Percentiles rank a stretch among this genome's conserved stretches.
phyloP scores from a whole-genome alignment of 305 asterid genomes.

The Solanum hybrid region DNA sequence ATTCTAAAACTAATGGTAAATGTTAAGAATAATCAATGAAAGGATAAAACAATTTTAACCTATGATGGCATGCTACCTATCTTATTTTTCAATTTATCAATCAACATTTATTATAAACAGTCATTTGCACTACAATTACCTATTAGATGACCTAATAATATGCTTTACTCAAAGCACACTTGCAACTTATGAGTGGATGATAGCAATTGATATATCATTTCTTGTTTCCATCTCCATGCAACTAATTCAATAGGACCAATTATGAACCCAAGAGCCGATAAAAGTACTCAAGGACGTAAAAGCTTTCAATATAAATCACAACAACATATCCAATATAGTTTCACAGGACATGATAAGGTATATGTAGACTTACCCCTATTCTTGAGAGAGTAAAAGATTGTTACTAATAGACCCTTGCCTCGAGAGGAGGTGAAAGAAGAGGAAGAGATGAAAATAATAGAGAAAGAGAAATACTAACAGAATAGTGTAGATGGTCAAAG shows the following conservation, averaged over 20 bases:
- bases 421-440: background rate
- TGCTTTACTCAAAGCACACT: background rate
- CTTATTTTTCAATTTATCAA: background rate
- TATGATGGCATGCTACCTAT: background rate
- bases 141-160: background rate
- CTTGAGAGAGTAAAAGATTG: fast-evolving
- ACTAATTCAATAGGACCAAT: background rate
- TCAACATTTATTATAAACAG: background rate
- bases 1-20: background rate
- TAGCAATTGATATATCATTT: too few species aligned
- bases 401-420: background rate
- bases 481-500: background rate
- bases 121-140: background rate
- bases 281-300: background rate
- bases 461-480: background rate
- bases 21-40: background rate
- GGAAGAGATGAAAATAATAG: background rate
- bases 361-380: background rate
- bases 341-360: background rate
- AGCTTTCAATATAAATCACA: background rate
- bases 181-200: background rate
- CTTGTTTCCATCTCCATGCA: too few species aligned
- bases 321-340: background rate
- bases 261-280: background rate
- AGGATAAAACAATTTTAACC: background rate